phyloP scores from a whole-genome alignment of 805 yeast genomes.

The Jamesozyma jinghongensis region DNA sequence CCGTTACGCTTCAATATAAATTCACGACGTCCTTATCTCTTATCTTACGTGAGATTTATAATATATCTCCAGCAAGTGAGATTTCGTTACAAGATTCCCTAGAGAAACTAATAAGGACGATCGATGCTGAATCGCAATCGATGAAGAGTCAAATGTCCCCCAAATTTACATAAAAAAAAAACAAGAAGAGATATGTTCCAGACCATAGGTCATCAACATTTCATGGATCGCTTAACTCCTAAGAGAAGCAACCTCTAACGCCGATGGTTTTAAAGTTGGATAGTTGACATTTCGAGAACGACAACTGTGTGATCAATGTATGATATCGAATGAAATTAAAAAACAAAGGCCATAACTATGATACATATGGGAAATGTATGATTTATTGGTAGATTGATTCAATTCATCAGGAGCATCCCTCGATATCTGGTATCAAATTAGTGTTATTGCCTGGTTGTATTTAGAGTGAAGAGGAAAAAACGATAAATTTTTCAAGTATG shows the following conservation, averaged over 20 bases:
- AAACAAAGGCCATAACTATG: conserved; percentile 1
- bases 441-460: neutral
- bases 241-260: conserved; percentile 77
- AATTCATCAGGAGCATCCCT: no score
- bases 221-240: conserved; percentile 71
- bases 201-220: conserved; percentile 91
- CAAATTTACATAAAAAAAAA: conserved; percentile 14
- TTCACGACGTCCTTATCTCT: conserved; percentile 24
- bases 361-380: neutral
- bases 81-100: conserved; percentile 9
- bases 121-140: conserved; percentile 19
- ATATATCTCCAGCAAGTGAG: conserved; percentile 7
- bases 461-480: neutral
- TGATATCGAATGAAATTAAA: conserved; percentile 5
- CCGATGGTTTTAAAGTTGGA: conserved; percentile 97
- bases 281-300: conserved; percentile 4
- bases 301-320: conserved; percentile 6
- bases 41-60: conserved; percentile 16
- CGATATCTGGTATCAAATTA: no score
- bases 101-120: conserved; percentile 9
- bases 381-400: no score
- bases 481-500: no score
- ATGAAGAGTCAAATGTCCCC: conserved; percentile 22
- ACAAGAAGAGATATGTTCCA: conserved; percentile 45
- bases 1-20: conserved; percentile 16